Evolutionary conservation across 352 stramenopile genomes (phyloP).

Genomic region (Phytophthora tentaculata): DNA sequence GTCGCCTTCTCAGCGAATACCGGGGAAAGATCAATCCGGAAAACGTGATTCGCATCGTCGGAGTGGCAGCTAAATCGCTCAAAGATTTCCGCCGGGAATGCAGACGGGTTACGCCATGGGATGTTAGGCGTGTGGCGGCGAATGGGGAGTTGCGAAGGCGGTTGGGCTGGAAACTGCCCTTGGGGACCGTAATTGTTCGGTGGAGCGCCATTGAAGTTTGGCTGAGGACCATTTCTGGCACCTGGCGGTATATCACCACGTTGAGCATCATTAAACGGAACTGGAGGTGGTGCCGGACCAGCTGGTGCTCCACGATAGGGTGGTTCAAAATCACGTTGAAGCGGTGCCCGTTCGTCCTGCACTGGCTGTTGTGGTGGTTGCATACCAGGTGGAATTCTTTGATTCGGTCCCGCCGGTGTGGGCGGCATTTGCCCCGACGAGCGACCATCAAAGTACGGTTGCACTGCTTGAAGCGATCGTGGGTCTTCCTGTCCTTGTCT

Average conservation of each 20-base stretch:
- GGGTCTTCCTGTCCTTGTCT: slow-evolving; percentile 30
- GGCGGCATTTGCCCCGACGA: slow-evolving; percentile 15
- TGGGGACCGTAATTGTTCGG: slow-evolving; percentile 25
- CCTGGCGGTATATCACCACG: slow-evolving; percentile 20
- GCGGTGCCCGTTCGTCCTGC: slow-evolving; percentile 16
- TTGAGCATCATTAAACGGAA: slow-evolving; percentile 22
- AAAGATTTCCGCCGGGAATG: slow-evolving; percentile 58
- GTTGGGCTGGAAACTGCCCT: slow-evolving; percentile 24
- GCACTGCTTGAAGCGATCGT: slow-evolving; percentile 16
- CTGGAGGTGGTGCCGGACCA: slow-evolving; percentile 9
- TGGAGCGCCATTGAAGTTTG: slow-evolving; percentile 15
- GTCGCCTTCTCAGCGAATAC: slow-evolving; percentile 56
- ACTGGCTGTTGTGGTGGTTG: slow-evolving; percentile 28
- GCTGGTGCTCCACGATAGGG: slow-evolving; percentile 20
- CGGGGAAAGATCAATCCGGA: slow-evolving; percentile 69
- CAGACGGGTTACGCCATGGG: slow-evolving; percentile 58
- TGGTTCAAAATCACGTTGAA: slow-evolving; percentile 30
- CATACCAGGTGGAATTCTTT: slow-evolving; percentile 28
- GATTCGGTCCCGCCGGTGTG: slow-evolving; percentile 6
- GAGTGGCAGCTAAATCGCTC: slow-evolving; percentile 61
- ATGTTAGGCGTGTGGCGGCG: slow-evolving; percentile 47
- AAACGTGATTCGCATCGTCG: slow-evolving; percentile 65
- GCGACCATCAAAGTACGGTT: slow-evolving; percentile 29
- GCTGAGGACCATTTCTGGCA: slow-evolving; percentile 17
- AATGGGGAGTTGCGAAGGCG: slow-evolving; percentile 26